Percentiles rank a stretch among this genome's conserved stretches.
These are phyloP conservation scores for Lophium mytilinum DNA, from an alignment of 495 filamentous ascomycete species.

Conservation along the genomic window DNA sequence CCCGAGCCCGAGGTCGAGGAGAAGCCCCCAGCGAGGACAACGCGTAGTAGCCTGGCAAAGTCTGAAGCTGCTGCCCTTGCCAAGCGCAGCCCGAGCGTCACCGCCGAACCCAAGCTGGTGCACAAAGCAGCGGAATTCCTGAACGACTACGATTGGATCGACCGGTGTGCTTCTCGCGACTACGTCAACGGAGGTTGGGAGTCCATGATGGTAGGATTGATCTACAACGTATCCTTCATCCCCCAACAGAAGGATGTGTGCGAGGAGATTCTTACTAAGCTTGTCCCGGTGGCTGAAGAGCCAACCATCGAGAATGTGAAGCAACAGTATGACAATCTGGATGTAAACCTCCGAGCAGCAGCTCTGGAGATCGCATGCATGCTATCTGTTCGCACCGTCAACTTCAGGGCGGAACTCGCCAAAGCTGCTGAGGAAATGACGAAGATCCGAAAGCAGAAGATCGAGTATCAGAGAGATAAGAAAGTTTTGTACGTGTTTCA, in stretches of 20 bases:
- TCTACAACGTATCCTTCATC: conserved; percentile 74
- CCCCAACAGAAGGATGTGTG: conserved; percentile 61
- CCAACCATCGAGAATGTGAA: conserved; percentile 62
- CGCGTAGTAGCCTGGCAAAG: conserved; percentile 76
- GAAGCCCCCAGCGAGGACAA: conserved; percentile 48
- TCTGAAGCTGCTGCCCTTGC: conserved; percentile 52
- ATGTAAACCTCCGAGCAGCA: conserved; percentile 73
- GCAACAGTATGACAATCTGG: conserved; percentile 60
- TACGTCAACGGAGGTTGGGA: conserved; percentile 91
- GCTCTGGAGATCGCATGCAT: conserved; percentile 81
- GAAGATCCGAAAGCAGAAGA: conserved; percentile 85
- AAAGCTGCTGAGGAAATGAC: conserved; percentile 90
- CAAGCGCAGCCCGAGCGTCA: conserved; percentile 20
- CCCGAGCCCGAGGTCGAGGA: conserved; percentile 51
- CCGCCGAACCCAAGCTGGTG: conserved; percentile 26
- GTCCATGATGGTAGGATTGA: conserved; percentile 74
- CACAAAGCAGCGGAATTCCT: conserved; percentile 72
- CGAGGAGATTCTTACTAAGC: conserved; percentile 66
- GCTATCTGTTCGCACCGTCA: conserved; percentile 77
- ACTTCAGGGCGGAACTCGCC: conserved; percentile 79
- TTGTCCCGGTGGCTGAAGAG: conserved; percentile 68
- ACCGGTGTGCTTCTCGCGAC: conserved; percentile 70
- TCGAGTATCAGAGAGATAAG: conserved; percentile 75
- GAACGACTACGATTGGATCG: conserved; percentile 68
- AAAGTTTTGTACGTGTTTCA: conserved; percentile 67